These are phyloP conservation scores for Agaricus blazei DNA, from an alignment of 768 basidiomycete genomes.

Conservation along the genomic window DNA sequence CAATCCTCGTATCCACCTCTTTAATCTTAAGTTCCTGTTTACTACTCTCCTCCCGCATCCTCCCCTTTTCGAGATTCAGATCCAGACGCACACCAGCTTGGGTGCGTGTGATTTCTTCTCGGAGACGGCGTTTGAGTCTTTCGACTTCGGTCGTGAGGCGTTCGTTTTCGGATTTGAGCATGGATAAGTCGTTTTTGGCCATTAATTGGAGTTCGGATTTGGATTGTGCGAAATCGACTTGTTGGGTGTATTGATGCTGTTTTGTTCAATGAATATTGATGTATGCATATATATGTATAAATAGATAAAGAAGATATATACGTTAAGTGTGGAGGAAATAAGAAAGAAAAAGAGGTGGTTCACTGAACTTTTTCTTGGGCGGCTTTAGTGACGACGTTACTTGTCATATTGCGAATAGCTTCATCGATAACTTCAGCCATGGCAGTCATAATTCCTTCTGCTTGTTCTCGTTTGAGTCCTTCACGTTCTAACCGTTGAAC, in stretches of 20 bases:
- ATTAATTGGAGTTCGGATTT: conserved; percentile 95
- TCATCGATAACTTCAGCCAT: conserved; percentile 98
- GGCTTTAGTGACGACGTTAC: conserved; percentile 92
- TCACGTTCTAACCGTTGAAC: conserved; percentile 87
- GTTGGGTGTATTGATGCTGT: conserved; percentile 89
- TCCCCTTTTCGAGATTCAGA: conserved; percentile 93
- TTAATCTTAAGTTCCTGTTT: conserved; percentile 94
- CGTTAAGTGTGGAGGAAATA: no score
- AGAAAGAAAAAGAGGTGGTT: neutral
- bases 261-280: neutral
- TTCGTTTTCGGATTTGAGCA: conserved; percentile 96
- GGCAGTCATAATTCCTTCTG: conserved; percentile 95
- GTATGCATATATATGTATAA: neutral
- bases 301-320: neutral
- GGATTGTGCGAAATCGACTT: conserved; percentile 94
- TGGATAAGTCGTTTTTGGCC: conserved; percentile 94
- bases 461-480: conserved; percentile 85
- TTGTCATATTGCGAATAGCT: conserved; percentile 92
- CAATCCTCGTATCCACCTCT: conserved; percentile 95
- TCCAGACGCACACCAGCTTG: conserved; percentile 93
- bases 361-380: conserved; percentile 88
- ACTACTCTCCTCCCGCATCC: conserved; percentile 89
- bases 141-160: conserved; percentile 88
- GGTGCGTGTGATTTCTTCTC: conserved; percentile 88
- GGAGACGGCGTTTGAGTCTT: conserved; percentile 88